Percentiles rank a stretch among this genome's conserved stretches.
Conservation (phyloP, 495 filamentous ascomycete genomes). For the Halenospora varia region DNA sequence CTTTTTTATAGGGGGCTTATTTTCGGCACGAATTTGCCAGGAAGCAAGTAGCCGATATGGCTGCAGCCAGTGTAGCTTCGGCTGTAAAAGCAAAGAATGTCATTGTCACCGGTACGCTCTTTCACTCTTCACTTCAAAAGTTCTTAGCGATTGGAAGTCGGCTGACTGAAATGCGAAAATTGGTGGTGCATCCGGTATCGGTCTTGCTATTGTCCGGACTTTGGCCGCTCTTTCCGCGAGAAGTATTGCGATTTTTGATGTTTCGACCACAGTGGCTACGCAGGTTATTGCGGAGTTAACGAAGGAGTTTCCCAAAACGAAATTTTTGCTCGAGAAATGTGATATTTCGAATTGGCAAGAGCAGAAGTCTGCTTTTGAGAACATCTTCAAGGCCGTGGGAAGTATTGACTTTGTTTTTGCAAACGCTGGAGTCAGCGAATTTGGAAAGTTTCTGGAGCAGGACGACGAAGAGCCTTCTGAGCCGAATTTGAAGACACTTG, state of each 20-base stretch:
- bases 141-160: too few relatives aligned
- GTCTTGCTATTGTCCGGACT: conserved; percentile 42
- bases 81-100: not conserved
- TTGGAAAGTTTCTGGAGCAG: conserved; percentile 33
- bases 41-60: not conserved
- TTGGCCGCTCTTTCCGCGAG: conserved; percentile 41
- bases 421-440: conserved; percentile 52
- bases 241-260: conserved; percentile 46
- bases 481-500: conserved; percentile 36
- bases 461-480: conserved; percentile 27
- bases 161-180: too few relatives aligned
- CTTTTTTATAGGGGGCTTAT: too few relatives aligned
- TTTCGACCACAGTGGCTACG: conserved; percentile 34
- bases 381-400: conserved; percentile 33
- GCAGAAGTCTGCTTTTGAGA: conserved; percentile 28
- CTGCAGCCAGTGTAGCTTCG: not conserved
- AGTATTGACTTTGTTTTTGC: conserved; percentile 50
- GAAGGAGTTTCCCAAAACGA: conserved; percentile 31
- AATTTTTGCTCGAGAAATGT: conserved; percentile 32
- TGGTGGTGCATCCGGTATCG: conserved; percentile 54
- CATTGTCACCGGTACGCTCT: not conserved
- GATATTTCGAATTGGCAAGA: conserved; percentile 32
- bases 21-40: too few relatives aligned
- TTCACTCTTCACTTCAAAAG: not conserved
- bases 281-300: conserved; percentile 29